phyloP scores from a whole-genome alignment of 805 yeast species.

The Priceomyces castillae region DNA sequence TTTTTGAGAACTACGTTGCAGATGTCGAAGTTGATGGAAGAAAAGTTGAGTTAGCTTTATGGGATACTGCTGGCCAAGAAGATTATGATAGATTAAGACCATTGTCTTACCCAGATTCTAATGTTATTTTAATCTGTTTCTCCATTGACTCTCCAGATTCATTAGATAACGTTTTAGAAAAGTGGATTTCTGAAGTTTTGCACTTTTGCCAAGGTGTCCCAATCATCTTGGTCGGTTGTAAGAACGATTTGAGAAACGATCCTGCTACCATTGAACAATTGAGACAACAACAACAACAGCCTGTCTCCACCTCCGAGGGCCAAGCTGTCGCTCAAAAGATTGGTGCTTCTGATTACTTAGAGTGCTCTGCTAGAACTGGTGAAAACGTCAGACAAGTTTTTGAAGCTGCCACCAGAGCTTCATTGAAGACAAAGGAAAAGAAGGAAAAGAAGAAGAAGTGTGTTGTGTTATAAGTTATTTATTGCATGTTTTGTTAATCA shows the following conservation, averaged over 20 bases:
- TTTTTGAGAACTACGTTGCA: slow-evolving; percentile 95
- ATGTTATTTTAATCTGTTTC: slow-evolving; percentile 88
- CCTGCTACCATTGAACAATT: slow-evolving; percentile 72
- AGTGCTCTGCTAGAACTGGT: slow-evolving; percentile 90
- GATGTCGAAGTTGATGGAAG: slow-evolving; percentile 69
- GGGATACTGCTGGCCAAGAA: slow-evolving; percentile 99
- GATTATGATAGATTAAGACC: slow-evolving; percentile 95
- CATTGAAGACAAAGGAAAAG: slow-evolving; percentile 64
- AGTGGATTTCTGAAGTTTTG: slow-evolving; percentile 91
- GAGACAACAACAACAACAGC: slow-evolving; percentile 71
- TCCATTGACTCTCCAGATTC: slow-evolving; percentile 90
- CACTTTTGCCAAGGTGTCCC: slow-evolving; percentile 96
- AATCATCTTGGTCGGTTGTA: slow-evolving; percentile 88
- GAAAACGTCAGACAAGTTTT: slow-evolving; percentile 92
- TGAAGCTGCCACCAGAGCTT: slow-evolving; percentile 90
- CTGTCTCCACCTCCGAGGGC: slow-evolving; percentile 81
- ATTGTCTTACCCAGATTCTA: slow-evolving; percentile 86
- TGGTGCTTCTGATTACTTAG: slow-evolving; percentile 82
- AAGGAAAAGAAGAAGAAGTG: slow-evolving; percentile 68
- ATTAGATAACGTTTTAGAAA: slow-evolving; percentile 88
- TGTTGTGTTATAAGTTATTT: slow-evolving; percentile 52
- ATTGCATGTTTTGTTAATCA: slow-evolving; percentile 4
- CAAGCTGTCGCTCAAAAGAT: slow-evolving; percentile 84
- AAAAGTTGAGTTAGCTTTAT: slow-evolving; percentile 82
- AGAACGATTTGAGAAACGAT: slow-evolving; percentile 84